phyloP scores from a whole-genome alignment of 495 filamentous ascomycete genomes.

The Clavariopsis aquatica region DNA sequence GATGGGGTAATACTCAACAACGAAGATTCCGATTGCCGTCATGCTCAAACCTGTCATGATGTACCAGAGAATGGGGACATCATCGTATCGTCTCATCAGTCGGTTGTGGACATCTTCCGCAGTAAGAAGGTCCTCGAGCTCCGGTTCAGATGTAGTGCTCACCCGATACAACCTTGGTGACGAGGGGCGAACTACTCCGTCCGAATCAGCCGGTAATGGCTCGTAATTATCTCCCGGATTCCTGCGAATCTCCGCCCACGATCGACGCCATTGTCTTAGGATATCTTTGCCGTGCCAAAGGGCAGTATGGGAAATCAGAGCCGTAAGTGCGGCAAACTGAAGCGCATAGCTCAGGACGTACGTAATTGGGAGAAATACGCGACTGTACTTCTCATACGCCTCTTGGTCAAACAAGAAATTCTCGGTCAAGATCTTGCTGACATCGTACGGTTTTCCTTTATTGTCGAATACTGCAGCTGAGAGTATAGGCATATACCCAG shows the following conservation, averaged over 20 bases:
- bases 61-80: conserved; percentile 80
- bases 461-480: conserved; percentile 80
- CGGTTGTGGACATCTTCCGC: conserved; percentile 77
- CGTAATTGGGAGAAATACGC: conserved; percentile 78
- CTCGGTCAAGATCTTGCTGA: conserved; percentile 68
- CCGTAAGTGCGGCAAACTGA: conserved; percentile 75
- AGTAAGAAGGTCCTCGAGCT: conserved; percentile 58
- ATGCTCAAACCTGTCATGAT: conserved; percentile 66
- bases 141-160: conserved; percentile 37
- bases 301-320: conserved; percentile 63
- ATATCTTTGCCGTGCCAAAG: conserved; percentile 74
- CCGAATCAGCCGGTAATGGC: conserved; percentile 24
- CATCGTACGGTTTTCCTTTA: conserved; percentile 72
- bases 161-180: conserved; percentile 18
- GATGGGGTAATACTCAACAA: conserved; percentile 81
- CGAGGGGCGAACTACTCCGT: conserved; percentile 5
- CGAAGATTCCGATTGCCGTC: conserved; percentile 73
- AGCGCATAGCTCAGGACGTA: conserved; percentile 61
- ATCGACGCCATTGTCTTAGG: conserved; percentile 58
- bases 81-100: conserved; percentile 71
- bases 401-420: conserved; percentile 71
- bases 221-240: conserved; percentile 33
- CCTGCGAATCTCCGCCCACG: conserved; percentile 36
- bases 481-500: conserved; percentile 78
- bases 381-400: conserved; percentile 73